These are phyloP conservation scores for Jackrogersella minutella DNA, from an alignment of 495 filamentous ascomycete genomes.

Conservation along the genomic window DNA sequence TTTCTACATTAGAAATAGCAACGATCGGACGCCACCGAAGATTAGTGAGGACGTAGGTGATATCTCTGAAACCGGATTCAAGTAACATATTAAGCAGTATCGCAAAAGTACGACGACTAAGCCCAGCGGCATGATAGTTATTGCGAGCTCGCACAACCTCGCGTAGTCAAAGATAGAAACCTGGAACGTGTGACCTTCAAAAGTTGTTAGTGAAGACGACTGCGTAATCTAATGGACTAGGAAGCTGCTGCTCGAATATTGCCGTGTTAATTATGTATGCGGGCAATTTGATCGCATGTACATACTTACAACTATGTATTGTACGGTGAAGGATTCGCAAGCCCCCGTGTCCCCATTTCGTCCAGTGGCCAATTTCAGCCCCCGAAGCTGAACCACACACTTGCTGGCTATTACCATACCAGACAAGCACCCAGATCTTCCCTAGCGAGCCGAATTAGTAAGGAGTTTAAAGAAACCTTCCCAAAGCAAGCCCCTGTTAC, in stretches of 20 bases:
- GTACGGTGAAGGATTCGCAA: constrained; percentile 10
- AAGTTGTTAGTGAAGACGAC: too few relatives aligned
- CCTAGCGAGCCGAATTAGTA: constrained; percentile 13
- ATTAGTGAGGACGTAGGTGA: neutral
- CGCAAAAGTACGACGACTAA: neutral
- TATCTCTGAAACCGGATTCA: neutral
- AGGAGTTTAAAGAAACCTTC: constrained; percentile 12
- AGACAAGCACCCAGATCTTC: constrained; percentile 22
- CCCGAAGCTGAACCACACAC: constrained; percentile 16
- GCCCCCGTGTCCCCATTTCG: neutral
- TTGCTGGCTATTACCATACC: constrained; percentile 5
- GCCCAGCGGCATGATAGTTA: neutral
- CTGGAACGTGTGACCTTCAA: too few relatives aligned
- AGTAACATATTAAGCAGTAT: neutral
- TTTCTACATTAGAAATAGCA: neutral
- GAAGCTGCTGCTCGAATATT: neutral
- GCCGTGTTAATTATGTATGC: constrained; percentile 6
- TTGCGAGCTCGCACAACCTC: neutral
- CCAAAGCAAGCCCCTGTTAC: constrained; percentile 14
- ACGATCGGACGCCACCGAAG: neutral
- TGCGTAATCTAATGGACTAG: neutral
- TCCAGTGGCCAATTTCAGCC: constrained; percentile 12
- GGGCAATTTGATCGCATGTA: neutral
- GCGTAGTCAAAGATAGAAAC: too few relatives aligned
- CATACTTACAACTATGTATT: too few relatives aligned